phyloP scores from a whole-genome alignment of 2,329 filamentous ascomycete species.

The Metarhizium album region DNA sequence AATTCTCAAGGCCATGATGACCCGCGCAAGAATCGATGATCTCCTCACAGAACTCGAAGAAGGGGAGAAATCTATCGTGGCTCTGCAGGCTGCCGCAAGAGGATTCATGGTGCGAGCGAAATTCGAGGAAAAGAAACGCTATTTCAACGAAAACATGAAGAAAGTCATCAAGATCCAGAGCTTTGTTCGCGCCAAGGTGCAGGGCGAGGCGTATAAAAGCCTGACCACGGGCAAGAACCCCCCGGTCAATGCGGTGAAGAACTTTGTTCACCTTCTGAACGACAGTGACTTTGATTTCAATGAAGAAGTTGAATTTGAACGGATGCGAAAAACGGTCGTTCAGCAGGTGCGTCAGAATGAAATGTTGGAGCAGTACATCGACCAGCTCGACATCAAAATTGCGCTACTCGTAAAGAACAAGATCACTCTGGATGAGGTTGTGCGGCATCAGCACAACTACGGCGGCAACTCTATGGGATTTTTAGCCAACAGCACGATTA shows the following conservation, averaged over 20 bases:
- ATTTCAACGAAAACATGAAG: constrained; percentile 94
- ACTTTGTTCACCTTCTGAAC: constrained; percentile 94
- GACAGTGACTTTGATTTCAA: constrained; percentile 99
- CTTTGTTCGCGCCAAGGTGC: constrained; percentile 86
- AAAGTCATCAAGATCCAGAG: constrained; percentile 99
- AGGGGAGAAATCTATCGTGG: constrained; percentile 66
- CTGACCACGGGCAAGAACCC: constrained; percentile 94
- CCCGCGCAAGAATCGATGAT: constrained; percentile 62
- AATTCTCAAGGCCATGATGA: constrained; percentile 65
- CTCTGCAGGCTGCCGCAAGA: constrained; percentile 63
- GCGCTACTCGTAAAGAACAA: constrained; percentile 98
- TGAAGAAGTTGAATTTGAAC: constrained; percentile 94
- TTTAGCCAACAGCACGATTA: constrained; percentile 78
- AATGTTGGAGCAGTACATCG: constrained; percentile 93
- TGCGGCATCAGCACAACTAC: constrained; percentile 93
- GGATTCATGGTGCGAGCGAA: constrained; percentile 62
- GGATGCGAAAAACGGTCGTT: constrained; percentile 88
- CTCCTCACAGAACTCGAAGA: constrained; percentile 69
- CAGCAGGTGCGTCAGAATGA: constrained; percentile 97
- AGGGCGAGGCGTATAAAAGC: constrained; percentile 96
- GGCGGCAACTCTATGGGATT: constrained; percentile 80
- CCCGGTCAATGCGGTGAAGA: constrained; percentile 91
- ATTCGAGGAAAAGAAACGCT: constrained; percentile 77
- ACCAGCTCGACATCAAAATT: constrained; percentile 98
- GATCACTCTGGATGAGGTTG: constrained; percentile 94